Evolutionary conservation across 2,329 filamentous ascomycete species (phyloP), one percentile per base, ranked within the genome.

Genomic region (Talaromyces atroroseus): DNA sequence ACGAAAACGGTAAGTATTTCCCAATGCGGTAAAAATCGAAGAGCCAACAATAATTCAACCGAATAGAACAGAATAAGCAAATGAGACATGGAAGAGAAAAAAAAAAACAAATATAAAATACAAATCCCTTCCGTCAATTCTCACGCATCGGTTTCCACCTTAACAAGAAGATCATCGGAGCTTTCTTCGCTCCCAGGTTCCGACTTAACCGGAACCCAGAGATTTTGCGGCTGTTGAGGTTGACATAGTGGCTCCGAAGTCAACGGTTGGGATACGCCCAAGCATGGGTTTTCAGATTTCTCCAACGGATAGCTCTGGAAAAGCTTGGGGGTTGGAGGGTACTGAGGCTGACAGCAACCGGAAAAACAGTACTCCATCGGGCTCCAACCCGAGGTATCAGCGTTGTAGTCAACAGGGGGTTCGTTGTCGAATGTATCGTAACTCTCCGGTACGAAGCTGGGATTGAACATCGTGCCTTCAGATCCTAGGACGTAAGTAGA

Each of bases 141-240:
- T 52, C 42, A 48, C 18, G 44, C 54, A 52, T 44, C 40, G n/a
- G 50, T 2, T 54, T 70, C 65, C 24, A 53, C 46, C 47, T 69
- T 69, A 38, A 68, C 60, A 7, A 60, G 50, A 14, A 62, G 48
- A 38, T 64, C 59, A 18, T 52, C 20, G n/a, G 61, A 48, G 11
- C 38, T 52, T 10, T 42, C 54, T 23, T 60, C 61, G 34, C 58
- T 54, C 16, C 61, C 55, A 12, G 54, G 59, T 46, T 68, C 66
- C 10, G 49, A 34, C 59, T 68, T 69, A 18, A 66, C 56, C 14
- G 60, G 59, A 26, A 60, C 56, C 66, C 66, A 70, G 16, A 60
- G 56, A 42, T 54, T 57, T 18, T 61, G 59, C 49, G 55, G 57
- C 23, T 51, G 58, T 12, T 58, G 57, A 12, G 47, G 44, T 14